Evolutionary conservation across 108 stramenopile genomes (phyloP), one percentile per base, ranked within the genome.

Genomic region (Skeletonema potamos): DNA sequence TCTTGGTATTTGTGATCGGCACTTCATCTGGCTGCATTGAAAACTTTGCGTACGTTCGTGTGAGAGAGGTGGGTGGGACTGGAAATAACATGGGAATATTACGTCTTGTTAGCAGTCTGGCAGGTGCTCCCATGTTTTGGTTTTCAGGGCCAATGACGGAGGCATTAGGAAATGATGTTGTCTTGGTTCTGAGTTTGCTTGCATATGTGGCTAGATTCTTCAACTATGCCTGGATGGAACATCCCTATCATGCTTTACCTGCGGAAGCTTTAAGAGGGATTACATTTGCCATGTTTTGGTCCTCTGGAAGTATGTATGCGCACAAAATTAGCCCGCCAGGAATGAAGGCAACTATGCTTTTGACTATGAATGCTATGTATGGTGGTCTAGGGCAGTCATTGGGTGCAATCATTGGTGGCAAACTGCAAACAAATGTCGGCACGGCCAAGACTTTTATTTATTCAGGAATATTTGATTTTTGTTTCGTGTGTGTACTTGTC

Each of bases 41-140:
- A 76, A 98, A 98, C 82, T 98, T 98, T 85, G 97, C 97, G 4
- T 98, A 98, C 70, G 93, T 96, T 24, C 91, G 96, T 1, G 86
- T 98, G 15, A 68, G 92, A 34, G 93, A 98, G 71, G 93, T 98
- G 1, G 96, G 96, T 46, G 95, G 92, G 1, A 84, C 84, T 12
- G 95, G 96, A 18, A 87, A 82, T 26, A 89, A 95, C 27, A 90
- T 98, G 92, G 97, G 97, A 7, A 66, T 95, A 4, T 79, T 81
- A 22, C 88, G 97, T 54, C 70, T 97, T n/a, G 89, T 94, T 7
- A 89, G 87, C n/a, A 87, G 87, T 62, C 51, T 92, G 28, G 87
- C 95, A 27, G 97, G 97, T 15, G 92, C 91, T 17, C 96, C 96
- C 54, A 98, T 98, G 97, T 92, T 94, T 83, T 93, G 85, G 81